Percentiles rank a stretch among this genome's conserved stretches.
Evolutionary conservation across 192 early-diverging fungal species (phyloP).

Genomic region (Paraglomus occultum): DNA sequence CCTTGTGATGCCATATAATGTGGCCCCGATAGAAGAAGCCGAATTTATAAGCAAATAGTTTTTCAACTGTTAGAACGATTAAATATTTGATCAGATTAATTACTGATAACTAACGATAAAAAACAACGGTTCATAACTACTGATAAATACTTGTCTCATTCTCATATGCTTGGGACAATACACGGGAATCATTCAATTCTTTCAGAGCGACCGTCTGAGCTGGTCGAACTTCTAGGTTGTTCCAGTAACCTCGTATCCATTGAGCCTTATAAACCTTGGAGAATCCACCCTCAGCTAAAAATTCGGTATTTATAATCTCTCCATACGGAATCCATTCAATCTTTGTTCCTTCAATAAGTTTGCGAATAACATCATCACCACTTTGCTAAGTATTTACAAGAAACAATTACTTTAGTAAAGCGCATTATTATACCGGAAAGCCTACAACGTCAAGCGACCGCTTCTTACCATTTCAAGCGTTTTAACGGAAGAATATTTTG

Average conservation of each 20-base stretch:
- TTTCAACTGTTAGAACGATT: too few species aligned
- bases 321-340: conserved; percentile 6
- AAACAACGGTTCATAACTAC: too few species aligned
- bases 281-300: background rate
- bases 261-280: background rate
- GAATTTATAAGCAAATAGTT: too few species aligned
- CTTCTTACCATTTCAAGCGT: too few species aligned
- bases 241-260: conserved; percentile 6
- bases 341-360: conserved; percentile 14
- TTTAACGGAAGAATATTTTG: too few species aligned
- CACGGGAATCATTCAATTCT: conserved; percentile 34
- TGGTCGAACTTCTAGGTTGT: background rate
- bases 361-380: background rate
- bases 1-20: conserved; percentile 38
- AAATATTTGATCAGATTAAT: too few species aligned
- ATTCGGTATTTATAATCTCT: background rate
- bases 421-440: too few species aligned
- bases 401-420: too few species aligned
- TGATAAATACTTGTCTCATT: too few species aligned
- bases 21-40: conserved; percentile 9
- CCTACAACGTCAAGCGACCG: too few species aligned
- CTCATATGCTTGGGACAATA: conserved; percentile 27
- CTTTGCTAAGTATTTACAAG: too few species aligned
- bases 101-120: too few species aligned
- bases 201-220: conserved; percentile 30